Conservation (phyloP, 2,329 filamentous ascomycete species). For the Sarocladium oryzae region DNA sequence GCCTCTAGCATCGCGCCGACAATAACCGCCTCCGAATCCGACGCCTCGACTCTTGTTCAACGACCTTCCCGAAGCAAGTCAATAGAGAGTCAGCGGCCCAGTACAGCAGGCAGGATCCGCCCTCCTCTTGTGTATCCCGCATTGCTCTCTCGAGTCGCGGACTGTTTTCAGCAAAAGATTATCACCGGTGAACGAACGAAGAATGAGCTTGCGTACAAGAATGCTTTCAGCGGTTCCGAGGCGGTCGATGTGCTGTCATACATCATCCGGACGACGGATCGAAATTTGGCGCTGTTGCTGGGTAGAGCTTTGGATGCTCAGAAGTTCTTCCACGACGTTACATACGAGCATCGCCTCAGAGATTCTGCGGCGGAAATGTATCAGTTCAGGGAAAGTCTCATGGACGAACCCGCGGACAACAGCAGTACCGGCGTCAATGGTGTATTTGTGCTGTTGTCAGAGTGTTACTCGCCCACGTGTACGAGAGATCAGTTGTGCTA, state of each 20-base stretch:
- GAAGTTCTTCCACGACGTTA: conserved; percentile 99
- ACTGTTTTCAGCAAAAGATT: conserved; percentile 87
- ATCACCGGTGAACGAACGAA: conserved; percentile 83
- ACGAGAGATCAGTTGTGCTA: conserved; percentile 94
- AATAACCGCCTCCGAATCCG: conserved; percentile 54
- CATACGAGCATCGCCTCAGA: conserved; percentile 90
- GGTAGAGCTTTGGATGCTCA: conserved; percentile 92
- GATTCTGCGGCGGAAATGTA: conserved; percentile 95
- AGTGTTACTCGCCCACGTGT: conserved; percentile 97
- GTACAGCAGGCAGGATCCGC: conserved; percentile 52
- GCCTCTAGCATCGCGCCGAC: conserved; percentile 74
- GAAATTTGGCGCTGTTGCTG: conserved; percentile 84
- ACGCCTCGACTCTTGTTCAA: conserved; percentile 38
- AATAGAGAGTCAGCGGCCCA: conserved; percentile 48
- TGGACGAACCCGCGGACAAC: conserved; percentile 73
- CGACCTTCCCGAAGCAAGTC: conserved; percentile 52
- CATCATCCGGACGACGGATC: conserved; percentile 94
- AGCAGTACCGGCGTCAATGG: conserved; percentile 69
- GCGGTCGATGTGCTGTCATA: conserved; percentile 93
- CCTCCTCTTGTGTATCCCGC: conserved; percentile 91
- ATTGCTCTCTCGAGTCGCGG: conserved; percentile 83
- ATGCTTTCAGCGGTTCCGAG: conserved; percentile 91
- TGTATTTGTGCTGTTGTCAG: conserved; percentile 90
- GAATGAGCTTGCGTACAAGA: conserved; percentile 95
- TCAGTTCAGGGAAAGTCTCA: conserved; percentile 88